Conservation (phyloP, 352 stramenopile genomes). For the Globisporangium camurandrum region DNA sequence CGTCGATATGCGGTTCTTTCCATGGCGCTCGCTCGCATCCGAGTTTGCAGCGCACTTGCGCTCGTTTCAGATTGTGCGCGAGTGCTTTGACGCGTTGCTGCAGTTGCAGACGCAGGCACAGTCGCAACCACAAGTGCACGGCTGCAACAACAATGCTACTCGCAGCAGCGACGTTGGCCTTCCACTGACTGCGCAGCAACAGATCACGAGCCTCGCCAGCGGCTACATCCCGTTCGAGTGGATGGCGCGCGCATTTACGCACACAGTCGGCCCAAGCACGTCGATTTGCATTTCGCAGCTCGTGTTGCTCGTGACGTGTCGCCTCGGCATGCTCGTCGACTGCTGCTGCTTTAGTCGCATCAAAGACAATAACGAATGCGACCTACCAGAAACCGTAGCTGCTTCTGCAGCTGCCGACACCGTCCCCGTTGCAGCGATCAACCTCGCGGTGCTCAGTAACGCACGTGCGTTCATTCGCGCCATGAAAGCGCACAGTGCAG, state of each 20-base stretch:
- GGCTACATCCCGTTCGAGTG: constrained; percentile 10
- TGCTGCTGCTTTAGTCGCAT: neutral
- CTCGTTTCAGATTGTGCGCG: constrained; percentile 3
- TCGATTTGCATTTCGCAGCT: constrained; percentile 10
- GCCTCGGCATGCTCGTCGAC: constrained; percentile 6
- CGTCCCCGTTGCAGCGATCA: neutral
- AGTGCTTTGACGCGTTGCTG: constrained; percentile 5
- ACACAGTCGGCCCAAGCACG: constrained; percentile 5
- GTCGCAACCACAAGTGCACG: no score
- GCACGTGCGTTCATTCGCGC: constrained; percentile 5
- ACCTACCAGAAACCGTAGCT: no score
- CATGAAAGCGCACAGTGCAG: constrained; percentile 6
- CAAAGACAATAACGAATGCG: neutral
- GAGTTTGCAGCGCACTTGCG: constrained; percentile 9
- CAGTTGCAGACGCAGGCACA: neutral
- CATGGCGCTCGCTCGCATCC: constrained; percentile 4
- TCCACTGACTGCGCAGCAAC: constrained; percentile 4
- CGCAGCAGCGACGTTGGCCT: neutral
- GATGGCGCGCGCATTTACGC: constrained; percentile 9
- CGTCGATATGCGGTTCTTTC: constrained; percentile 2
- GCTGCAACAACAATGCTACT: no score
- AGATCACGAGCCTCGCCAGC: constrained; percentile 11
- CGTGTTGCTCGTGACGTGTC: constrained; percentile 8
- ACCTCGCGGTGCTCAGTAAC: constrained; percentile 12
- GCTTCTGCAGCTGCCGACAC: no score